phyloP scores from a whole-genome alignment of 495 filamentous ascomycete genomes.

The Tuber brumale region DNA sequence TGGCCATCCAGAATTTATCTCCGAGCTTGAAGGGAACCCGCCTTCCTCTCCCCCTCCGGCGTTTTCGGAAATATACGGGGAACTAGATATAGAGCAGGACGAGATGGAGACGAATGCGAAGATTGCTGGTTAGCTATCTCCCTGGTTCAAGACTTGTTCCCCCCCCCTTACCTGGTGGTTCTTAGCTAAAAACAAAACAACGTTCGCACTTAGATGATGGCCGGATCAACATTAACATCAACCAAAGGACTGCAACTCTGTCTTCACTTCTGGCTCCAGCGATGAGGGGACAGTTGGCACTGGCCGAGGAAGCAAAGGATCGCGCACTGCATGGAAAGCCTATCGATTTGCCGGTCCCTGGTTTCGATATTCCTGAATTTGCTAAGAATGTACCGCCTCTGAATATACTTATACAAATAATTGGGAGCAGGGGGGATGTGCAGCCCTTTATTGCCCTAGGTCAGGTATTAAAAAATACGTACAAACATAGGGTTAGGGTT shows the following conservation, averaged over 20 bases:
- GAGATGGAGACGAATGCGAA: conserved; percentile 52
- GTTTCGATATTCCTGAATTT: conserved; percentile 47
- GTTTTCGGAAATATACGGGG: conserved; percentile 49
- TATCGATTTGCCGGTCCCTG: conserved; percentile 51
- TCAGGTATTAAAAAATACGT: conserved; percentile 58
- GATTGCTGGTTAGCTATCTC: conserved; percentile 43
- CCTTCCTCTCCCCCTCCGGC: conserved; percentile 45
- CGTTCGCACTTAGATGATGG: conserved; percentile 59
- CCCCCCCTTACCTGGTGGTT: conserved; percentile 59
- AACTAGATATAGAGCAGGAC: conserved; percentile 49
- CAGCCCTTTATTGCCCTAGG: conserved; percentile 71
- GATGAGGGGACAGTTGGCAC: conserved; percentile 53
- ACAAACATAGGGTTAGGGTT: conserved; percentile 62
- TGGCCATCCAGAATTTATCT: conserved; percentile 1
- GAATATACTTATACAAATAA: conserved; percentile 73
- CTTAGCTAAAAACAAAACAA: conserved; percentile 57
- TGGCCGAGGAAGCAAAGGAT: conserved; percentile 45
- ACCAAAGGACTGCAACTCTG: conserved; percentile 58
- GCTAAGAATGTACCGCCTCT: conserved; percentile 44
- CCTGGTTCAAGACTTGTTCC: conserved; percentile 1
- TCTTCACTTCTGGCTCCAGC: conserved; percentile 61
- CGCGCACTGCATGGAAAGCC: conserved; percentile 39
- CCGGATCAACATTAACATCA: conserved; percentile 62
- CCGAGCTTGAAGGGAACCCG: conserved; percentile 28
- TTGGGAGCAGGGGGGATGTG: conserved; percentile 68